Base-by-base conservation (phyloP, 768 basidiomycete species). In the Tulasnella sp. region DNA sequence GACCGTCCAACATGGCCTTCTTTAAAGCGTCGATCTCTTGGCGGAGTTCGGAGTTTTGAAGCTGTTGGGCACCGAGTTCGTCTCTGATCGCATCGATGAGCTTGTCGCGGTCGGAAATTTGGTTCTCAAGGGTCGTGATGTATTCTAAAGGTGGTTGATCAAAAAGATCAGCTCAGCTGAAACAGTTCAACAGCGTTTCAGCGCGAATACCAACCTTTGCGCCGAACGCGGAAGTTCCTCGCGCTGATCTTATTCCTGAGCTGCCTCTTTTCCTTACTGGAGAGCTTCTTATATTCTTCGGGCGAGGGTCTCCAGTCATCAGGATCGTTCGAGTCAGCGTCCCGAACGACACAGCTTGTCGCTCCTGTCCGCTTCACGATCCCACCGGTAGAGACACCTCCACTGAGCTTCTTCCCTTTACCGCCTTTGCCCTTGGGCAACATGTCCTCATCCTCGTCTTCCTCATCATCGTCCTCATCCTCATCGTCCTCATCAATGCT, bases 161-260 rank as follows among this genome's bases (percentile, higher is more conserved):
- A 46, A 31, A 2, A 25, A 34, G 22, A 38, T 10, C 22, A 19
- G 48, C 17, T 25, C 34, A 48, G 56, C 38, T 4, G 11, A 44
- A 61, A 57, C 50, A 2, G 53, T 25, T 27, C 21, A n/a, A 10
- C 29, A 15, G 38, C 44, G 29, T 3, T 41, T 4, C 19, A 41
- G 22, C 19, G 19, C 42, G 45, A 10, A 38, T 30, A 68, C 71
- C 49, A 27, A 87, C 90, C 93, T 75, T 97, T 98, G 70, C 92
- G 77, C 38, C 94, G 75, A 27, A 92, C 88, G n/a, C 94, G 78
- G 73, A 97, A 97, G 69, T 94, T 96, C 55, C 93, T 75, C 0
- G 94, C 94, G 64, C 84, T 86, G 65, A 97, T 92, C 82, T 99
- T 99, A 75, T 99, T 99, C 52, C 94, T 71, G 44, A 98, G 74